A percentile compares a stretch with the other conserved stretches of the same genome.
phyloP scores from a whole-genome alignment of 345 rosid genomes.

The Salix brachista region DNA sequence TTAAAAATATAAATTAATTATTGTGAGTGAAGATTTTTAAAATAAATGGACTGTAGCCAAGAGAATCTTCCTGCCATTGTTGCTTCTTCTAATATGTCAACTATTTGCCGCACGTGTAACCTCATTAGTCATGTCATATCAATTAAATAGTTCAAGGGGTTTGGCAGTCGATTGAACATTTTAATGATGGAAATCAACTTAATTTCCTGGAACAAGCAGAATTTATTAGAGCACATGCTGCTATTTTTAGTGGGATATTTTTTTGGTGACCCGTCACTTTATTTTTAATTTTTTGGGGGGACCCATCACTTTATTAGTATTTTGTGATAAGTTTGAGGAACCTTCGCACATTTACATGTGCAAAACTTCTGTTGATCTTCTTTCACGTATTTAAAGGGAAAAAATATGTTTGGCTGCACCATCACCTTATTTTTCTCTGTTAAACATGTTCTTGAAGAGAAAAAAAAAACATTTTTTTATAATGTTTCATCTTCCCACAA shows the following conservation, averaged over 20 bases:
- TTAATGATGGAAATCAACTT: neutral
- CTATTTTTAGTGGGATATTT: neutral
- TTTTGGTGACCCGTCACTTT: neutral
- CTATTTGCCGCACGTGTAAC: neutral
- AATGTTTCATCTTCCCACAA: too few relatives aligned
- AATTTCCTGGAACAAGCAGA: constrained; percentile 1
- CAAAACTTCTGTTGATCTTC: neutral
- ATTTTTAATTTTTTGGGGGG: too few relatives aligned
- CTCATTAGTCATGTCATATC: neutral
- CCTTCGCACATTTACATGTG: neutral
- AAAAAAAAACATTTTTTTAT: too few relatives aligned
- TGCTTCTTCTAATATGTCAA: neutral
- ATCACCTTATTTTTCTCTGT: too few relatives aligned
- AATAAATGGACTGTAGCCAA: neutral
- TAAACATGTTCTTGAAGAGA: too few relatives aligned
- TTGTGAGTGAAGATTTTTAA: too few relatives aligned
- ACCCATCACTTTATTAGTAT: too few relatives aligned
- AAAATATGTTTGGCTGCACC: too few relatives aligned
- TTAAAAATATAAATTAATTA: too few relatives aligned
- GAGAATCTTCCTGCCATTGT: neutral
- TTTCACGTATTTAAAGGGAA: neutral
- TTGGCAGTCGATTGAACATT: neutral
- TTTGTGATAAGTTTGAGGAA: neutral
- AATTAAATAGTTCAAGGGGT: neutral
- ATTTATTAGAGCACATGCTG: neutral